Percentiles rank a stretch among this genome's conserved stretches.
Evolutionary conservation across 176 grass and related monocot species (phyloP).

Genomic region (Raddia guianensis): DNA sequence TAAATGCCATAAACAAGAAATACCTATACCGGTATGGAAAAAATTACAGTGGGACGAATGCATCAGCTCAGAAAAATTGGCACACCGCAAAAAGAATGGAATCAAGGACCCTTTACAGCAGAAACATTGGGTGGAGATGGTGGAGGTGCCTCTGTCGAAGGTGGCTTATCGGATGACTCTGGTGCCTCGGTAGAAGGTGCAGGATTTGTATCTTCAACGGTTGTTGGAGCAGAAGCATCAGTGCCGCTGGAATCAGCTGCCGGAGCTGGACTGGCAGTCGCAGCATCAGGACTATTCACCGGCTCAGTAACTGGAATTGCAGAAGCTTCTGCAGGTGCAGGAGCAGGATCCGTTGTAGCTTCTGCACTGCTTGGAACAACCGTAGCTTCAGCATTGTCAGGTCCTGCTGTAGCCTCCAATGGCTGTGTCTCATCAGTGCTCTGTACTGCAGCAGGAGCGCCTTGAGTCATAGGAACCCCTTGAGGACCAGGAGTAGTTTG

Average conservation of each 20-base stretch:
- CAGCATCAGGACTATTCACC: slow-evolving; percentile 30
- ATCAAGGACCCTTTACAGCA: slow-evolving; percentile 44
- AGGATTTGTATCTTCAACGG: slow-evolving; percentile 14
- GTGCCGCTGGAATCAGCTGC: slow-evolving; percentile 28
- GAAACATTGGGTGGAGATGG: slow-evolving; percentile 27
- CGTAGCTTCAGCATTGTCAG: slow-evolving; percentile 19
- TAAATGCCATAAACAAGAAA: slow-evolving; percentile 14
- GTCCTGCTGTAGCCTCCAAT: slow-evolving; percentile 35
- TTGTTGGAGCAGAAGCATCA: slow-evolving; percentile 8
- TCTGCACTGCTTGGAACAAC: slow-evolving; percentile 36
- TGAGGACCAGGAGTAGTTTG: slow-evolving; percentile 19
- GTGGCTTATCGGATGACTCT: slow-evolving; percentile 30
- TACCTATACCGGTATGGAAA: slow-evolving; percentile 32
- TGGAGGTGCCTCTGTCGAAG: slow-evolving; percentile 31
- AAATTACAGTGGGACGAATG: slow-evolving; percentile 38
- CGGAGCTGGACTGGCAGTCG: slow-evolving; percentile 14
- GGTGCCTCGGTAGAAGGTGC: slow-evolving; percentile 26
- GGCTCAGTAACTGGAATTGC: slow-evolving; percentile 21
- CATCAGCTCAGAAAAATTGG: slow-evolving; percentile 36
- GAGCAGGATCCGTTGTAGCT: slow-evolving; percentile 6
- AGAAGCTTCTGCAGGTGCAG: slow-evolving; percentile 18
- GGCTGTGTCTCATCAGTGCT: slow-evolving; percentile 39
- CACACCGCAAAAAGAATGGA: slow-evolving; percentile 45
- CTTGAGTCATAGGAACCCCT: slow-evolving; percentile 22
- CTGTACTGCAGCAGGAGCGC: slow-evolving; percentile 31